Base-by-base conservation (phyloP, 495 filamentous ascomycete species). In the Lophiostoma macrostomum region DNA sequence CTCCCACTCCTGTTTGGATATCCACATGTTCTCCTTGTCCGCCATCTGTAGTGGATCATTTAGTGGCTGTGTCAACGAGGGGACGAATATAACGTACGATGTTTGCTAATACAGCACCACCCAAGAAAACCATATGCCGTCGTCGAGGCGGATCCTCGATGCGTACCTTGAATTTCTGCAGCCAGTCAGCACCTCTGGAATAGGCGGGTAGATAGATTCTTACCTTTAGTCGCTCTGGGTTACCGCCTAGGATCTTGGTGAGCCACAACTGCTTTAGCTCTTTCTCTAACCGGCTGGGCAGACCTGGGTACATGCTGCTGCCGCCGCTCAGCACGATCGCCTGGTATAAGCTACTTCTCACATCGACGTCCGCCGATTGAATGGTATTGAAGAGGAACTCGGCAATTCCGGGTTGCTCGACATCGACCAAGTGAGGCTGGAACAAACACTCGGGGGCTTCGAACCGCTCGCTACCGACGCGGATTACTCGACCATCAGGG, bases 331-430 rank as follows among this genome's bases (percentile, higher is more conserved):
- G 81, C 53, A 99, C 93, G 61, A 99, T 86, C 3, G 94, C 93
- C 76, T 95, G 95, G 78, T 94, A 99, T 50, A 99, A 75, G 61
- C 87, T 93, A 37, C 81, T 82, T 48, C 93, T 84, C 30, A 97
- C 86, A 70, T 99, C 93, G 54, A 99, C 89, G 64, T 97, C 93
- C 49, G 93, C 90, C 27, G 84, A 73, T 70, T 97, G 93, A 65
- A 99, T 97, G 24, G 90, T 97, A 75, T 99, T 95, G 82, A 97
- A 97, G 36, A 99, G 76, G 69, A 96, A 84, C 64, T 99, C 93
- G 50, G 89, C 90, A 50, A 99, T 95, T 55, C 93, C 93, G 11
- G 91, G 89, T 65, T 97, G 91, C 64, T 99, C 93, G 47, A 95
- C 91, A 67, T 99, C 93, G 20, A 99, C 91, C 34, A 99, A 75